phyloP scores from a whole-genome alignment of 495 filamentous ascomycete species.

The Hyaloscypha variabilis region DNA sequence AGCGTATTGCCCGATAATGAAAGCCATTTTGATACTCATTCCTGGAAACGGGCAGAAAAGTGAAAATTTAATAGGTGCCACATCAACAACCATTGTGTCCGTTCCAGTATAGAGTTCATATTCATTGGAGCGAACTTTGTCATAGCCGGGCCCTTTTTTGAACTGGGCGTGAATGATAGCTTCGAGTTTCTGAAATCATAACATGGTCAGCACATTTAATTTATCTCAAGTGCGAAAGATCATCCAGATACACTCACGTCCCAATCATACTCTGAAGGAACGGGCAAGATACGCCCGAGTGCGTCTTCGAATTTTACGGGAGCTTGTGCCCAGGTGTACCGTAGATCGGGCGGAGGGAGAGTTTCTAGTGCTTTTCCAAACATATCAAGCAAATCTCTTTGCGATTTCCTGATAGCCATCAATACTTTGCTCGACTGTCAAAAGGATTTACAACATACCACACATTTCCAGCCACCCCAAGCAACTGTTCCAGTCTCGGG shows the following conservation, averaged over 20 bases:
- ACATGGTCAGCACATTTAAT: not conserved
- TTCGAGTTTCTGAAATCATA: not conserved
- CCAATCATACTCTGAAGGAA: conserved; percentile 31
- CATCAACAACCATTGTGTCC: not conserved
- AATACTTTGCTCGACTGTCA: too few relatives aligned
- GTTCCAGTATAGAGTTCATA: conserved; percentile 28
- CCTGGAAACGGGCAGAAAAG: not conserved
- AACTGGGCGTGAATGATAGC: not conserved
- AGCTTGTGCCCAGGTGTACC: conserved; percentile 11
- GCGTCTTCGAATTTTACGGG: conserved; percentile 31
- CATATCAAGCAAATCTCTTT: too few relatives aligned
- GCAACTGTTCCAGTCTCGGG: too few relatives aligned
- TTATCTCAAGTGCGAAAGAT: not conserved
- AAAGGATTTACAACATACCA: too few relatives aligned
- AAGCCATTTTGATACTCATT: conserved; percentile 6
- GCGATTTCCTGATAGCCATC: too few relatives aligned
- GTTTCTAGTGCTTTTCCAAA: too few relatives aligned
- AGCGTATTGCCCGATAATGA: conserved; percentile 8
- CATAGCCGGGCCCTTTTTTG: not conserved
- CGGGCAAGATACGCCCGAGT: conserved; percentile 23
- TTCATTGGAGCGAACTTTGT: not conserved
- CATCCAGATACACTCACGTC: not conserved
- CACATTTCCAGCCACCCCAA: too few relatives aligned
- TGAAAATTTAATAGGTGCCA: too few relatives aligned
- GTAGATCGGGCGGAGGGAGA: not conserved